These are phyloP conservation scores for Aspergillus oerlinghausenensis DNA, from an alignment of 2,329 filamentous ascomycete genomes.

Conservation along the genomic window DNA sequence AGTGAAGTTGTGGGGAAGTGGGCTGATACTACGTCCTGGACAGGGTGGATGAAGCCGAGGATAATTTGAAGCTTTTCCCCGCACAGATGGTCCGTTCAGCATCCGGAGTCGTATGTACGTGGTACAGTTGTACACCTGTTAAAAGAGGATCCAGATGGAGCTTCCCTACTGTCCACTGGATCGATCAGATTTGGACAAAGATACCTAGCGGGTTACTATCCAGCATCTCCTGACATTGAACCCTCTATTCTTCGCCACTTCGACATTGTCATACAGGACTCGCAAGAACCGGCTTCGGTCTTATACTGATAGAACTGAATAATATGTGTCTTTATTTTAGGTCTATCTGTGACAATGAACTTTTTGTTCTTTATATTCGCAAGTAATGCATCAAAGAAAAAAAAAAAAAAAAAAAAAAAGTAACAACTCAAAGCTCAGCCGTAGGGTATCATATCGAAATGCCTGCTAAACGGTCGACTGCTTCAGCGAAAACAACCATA, in stretches of 20 bases:
- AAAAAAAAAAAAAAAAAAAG: conserved; percentile 5
- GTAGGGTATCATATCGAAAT: conserved; percentile 43
- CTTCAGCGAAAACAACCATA: conserved; percentile 11
- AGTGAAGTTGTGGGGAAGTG: neutral
- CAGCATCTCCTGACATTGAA: too few species aligned
- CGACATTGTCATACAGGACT: neutral
- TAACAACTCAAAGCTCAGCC: conserved; percentile 32
- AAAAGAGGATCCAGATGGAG: too few species aligned
- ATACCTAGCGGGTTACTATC: too few species aligned
- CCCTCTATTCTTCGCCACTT: neutral
- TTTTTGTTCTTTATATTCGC: neutral
- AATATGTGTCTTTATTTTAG: neutral
- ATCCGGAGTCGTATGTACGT: neutral
- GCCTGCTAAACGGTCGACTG: conserved; percentile 38
- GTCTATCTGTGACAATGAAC: neutral
- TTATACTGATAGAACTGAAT: neutral
- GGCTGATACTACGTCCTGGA: neutral
- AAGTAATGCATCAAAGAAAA: neutral
- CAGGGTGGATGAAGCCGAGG: conserved; percentile 1
- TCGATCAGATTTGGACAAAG: neutral
- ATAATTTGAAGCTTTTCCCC: conserved; percentile 24
- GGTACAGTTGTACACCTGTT: neutral
- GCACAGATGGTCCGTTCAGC: conserved; percentile 8
- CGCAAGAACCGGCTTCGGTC: too few species aligned
- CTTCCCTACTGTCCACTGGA: neutral